A percentile compares a stretch with the other conserved stretches of the same genome.
Evolutionary conservation across 305 asterid genomes (phyloP).

Genomic region (Fraxinus platypoda): DNA sequence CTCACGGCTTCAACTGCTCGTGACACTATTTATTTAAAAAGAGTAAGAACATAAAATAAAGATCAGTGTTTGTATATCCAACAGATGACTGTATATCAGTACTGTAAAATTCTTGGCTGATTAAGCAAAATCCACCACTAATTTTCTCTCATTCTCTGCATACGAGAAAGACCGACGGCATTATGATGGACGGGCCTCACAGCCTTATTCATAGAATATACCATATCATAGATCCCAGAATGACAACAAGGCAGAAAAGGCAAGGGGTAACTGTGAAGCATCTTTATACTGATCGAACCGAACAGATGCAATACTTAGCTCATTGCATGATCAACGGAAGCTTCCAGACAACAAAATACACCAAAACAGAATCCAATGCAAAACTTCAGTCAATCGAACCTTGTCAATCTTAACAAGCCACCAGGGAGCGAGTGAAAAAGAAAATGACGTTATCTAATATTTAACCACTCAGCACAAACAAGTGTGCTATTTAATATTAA

Average conservation of each 20-base stretch:
- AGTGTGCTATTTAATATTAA: slow-evolving; percentile 31
- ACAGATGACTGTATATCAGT: slow-evolving; percentile 31
- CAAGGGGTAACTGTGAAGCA: slow-evolving; percentile 34
- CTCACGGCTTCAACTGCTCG: slow-evolving; percentile 38
- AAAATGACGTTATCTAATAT: slow-evolving; percentile 22
- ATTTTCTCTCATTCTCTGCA: slow-evolving; percentile 34
- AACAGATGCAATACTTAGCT: slow-evolving; percentile 24
- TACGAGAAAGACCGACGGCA: slow-evolving; percentile 33
- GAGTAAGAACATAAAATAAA: slow-evolving; percentile 17
- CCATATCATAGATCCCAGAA: slow-evolving; percentile 28
- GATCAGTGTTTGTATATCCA: slow-evolving; percentile 18
- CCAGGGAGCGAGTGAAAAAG: slow-evolving; percentile 30
- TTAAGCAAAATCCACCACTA: slow-evolving; percentile 50
- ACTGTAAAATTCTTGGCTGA: slow-evolving; percentile 44
- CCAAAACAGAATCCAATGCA: slow-evolving; percentile 19
- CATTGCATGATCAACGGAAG: slow-evolving; percentile 31
- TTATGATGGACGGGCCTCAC: slow-evolving; percentile 43
- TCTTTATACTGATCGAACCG: slow-evolving; percentile 37
- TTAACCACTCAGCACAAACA: slow-evolving; percentile 33
- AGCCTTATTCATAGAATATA: slow-evolving; percentile 43
- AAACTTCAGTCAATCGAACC: slow-evolving; percentile 35
- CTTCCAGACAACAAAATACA: slow-evolving; percentile 21
- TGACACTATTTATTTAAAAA: slow-evolving; percentile 29
- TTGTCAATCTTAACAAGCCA: slow-evolving; percentile 27
- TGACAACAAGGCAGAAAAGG: slow-evolving; percentile 19